Base-by-base conservation (phyloP, 2,329 filamentous ascomycete genomes). In the Didymella pinodella region DNA sequence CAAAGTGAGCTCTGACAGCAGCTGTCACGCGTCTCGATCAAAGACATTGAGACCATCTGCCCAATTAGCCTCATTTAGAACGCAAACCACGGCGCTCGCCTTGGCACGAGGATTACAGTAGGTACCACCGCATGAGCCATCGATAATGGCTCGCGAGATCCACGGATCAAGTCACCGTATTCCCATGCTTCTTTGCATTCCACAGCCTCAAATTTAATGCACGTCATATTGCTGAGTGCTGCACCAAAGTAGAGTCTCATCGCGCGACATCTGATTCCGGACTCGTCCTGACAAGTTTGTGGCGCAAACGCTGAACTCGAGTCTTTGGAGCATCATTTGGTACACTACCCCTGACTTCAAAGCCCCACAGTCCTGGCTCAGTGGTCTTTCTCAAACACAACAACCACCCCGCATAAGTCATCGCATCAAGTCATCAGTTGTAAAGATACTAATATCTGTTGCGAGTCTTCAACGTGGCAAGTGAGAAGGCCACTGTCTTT, bases 161-260 rank as follows among this genome's bases (percentile, higher is more conserved):
- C 20, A 28, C 18, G n/a, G 22, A 49, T 4, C 20, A 26, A 4
- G 16, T 14, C 18, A 6, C 32, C 16, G 29, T 57, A n/a, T n/a
- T 18, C 20, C 28, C 34, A 31, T 53, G 38, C 45, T 31, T 18
- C 31, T 48, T 31, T 25, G 11, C 43, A 43, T 45, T 44, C 45
- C 44, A 49, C 38, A 11, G 31, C 18, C 45, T 26, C 46, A 14
- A 11, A 22, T 20, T 32, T 55, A 47, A 49, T 51, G 57, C 51
- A 1, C 36, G 57, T 51, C 57, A 59, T 50, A 14, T 25, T 46
- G 38, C 29, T 50, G 38, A 44, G 36, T 26, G 12, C 47, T 47
- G 18, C 41, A 48, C 32, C 50, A 46, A 44, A n/a, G 18, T 49
- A 51, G 20, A 36, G 43, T 7, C 31, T 26, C 31, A 16, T 25